phyloP scores from a whole-genome alignment of 805 yeast genomes.

The Brettanomyces sp. region DNA sequence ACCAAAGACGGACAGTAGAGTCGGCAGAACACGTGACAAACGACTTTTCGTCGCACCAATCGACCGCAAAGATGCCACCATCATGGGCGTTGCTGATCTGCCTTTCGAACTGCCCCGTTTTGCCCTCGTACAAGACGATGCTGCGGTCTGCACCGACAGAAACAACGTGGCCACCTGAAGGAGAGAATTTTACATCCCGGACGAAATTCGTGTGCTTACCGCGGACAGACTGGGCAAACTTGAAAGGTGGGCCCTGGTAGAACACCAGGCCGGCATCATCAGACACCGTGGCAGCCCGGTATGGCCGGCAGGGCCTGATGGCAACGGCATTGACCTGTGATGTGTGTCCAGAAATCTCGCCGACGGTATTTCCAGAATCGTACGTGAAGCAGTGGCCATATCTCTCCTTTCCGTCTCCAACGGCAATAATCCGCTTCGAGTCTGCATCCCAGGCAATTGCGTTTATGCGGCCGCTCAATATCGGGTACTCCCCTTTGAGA shows the following conservation, averaged over 20 bases:
- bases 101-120: conserved; percentile 64
- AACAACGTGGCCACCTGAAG: conserved; percentile 65
- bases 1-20: conserved; percentile 60
- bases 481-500: conserved; percentile 66
- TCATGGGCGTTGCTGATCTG: conserved; percentile 45
- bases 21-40: conserved; percentile 86
- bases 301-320: conserved; percentile 80
- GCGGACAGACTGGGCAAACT: conserved; percentile 64
- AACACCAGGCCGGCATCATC: conserved; percentile 84
- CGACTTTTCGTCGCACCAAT: conserved; percentile 54
- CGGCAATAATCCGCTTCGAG: conserved; percentile 77
- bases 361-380: conserved; percentile 95
- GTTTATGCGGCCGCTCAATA: conserved; percentile 71
- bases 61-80: conserved; percentile 74
- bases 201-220: conserved; percentile 71
- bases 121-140: conserved; percentile 76
- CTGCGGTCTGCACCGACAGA: conserved; percentile 81
- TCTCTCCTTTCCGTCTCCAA: conserved; percentile 87
- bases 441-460: conserved; percentile 92
- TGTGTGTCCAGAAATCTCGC: conserved; percentile 91
- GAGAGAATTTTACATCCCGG: conserved; percentile 73
- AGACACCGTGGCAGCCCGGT: conserved; percentile 85
- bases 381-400: conserved; percentile 89
- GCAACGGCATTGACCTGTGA: conserved; percentile 76
- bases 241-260: conserved; percentile 89